These are phyloP conservation scores for Cercospora brassicicola DNA, from an alignment of 2,329 filamentous ascomycete genomes.

Conservation along the genomic window DNA sequence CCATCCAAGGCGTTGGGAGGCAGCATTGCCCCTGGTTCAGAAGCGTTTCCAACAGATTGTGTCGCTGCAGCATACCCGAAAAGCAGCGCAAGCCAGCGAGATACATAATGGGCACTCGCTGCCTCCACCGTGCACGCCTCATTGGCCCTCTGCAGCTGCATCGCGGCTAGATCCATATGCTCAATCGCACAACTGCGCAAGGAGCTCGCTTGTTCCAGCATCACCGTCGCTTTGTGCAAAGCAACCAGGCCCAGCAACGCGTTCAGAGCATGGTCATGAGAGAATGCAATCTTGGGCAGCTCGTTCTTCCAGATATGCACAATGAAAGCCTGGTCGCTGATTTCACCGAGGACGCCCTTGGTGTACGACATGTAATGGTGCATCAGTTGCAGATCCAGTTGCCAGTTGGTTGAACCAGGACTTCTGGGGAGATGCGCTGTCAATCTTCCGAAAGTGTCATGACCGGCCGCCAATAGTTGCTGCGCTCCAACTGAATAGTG, in stretches of 20 bases:
- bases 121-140: constrained; percentile 28
- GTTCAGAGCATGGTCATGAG: constrained; percentile 35
- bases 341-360: constrained; percentile 30
- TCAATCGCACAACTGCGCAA: constrained; percentile 34
- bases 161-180: constrained; percentile 36
- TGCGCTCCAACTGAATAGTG: neutral
- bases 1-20: constrained; percentile 35
- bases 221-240: constrained; percentile 33
- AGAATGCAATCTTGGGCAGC: constrained; percentile 33
- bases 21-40: constrained; percentile 13
- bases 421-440: constrained; percentile 32
- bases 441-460: constrained; percentile 27
- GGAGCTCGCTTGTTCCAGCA: constrained; percentile 27
- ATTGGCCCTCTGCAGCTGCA: constrained; percentile 28
- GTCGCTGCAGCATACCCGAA: constrained; percentile 28
- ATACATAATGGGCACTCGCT: constrained; percentile 34
- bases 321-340: constrained; percentile 23
- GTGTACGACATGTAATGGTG: constrained; percentile 34
- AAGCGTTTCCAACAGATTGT: neutral
- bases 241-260: constrained; percentile 35
- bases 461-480: neutral
- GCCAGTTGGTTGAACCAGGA: constrained; percentile 24
- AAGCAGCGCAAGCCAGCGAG: constrained; percentile 34
- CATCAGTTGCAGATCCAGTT: constrained; percentile 36
- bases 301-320: constrained; percentile 34